A percentile compares a stretch with the other conserved stretches of the same genome.
Evolutionary conservation across 305 asterid genomes (phyloP).

Genomic region (Fraxinus baroniana): DNA sequence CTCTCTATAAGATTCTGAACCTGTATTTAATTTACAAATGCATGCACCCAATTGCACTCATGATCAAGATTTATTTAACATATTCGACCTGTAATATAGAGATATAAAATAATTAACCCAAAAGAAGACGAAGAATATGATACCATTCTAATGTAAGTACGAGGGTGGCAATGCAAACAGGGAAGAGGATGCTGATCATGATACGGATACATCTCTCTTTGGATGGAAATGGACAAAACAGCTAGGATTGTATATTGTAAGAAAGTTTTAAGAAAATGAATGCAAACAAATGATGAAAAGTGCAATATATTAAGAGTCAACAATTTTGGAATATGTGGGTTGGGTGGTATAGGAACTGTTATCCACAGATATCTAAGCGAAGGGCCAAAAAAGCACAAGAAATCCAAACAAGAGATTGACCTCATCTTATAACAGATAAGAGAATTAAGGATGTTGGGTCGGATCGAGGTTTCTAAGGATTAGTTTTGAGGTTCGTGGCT

Average conservation of each 20-base stretch:
- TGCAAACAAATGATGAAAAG: constrained; percentile 33
- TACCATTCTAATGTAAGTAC: constrained; percentile 67
- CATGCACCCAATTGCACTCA: neutral
- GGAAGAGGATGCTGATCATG: constrained; percentile 37
- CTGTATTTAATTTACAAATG: constrained; percentile 26
- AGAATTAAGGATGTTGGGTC: too few species aligned
- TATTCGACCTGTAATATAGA: neutral
- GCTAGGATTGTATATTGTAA: too few species aligned
- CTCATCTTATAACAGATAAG: constrained; percentile 35
- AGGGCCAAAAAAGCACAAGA: constrained; percentile 74
- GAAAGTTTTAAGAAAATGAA: neutral
- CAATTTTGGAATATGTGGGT: neutral
- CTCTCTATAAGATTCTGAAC: constrained; percentile 72
- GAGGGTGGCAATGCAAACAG: constrained; percentile 80
- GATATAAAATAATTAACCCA: too few species aligned
- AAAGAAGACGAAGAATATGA: neutral
- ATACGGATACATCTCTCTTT: constrained; percentile 4
- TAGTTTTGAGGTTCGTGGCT: too few species aligned
- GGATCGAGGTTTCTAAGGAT: too few species aligned
- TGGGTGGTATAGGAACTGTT: constrained; percentile 24
- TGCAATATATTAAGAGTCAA: neutral
- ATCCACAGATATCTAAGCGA: constrained; percentile 73
- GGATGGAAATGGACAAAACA: constrained; percentile 33
- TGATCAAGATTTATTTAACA: neutral
- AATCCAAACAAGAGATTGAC: constrained; percentile 66